These are phyloP conservation scores for Lactarius quietus DNA, from an alignment of 768 basidiomycete species.

Conservation along the genomic window DNA sequence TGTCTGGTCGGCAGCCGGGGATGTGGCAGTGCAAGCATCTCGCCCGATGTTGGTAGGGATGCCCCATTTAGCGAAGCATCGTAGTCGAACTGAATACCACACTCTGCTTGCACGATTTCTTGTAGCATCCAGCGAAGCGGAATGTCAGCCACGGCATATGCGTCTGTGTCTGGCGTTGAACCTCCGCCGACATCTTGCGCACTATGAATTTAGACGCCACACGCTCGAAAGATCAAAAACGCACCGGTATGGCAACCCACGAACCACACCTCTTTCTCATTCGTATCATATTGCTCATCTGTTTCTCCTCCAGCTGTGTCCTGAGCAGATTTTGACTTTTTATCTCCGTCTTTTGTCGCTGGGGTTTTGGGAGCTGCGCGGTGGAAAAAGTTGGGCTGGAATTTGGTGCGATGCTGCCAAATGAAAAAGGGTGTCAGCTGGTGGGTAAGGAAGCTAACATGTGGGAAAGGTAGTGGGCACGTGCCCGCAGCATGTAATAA, in stretches of 20 bases:
- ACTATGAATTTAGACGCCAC: not conserved
- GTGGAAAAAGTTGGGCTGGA: conserved; percentile 61
- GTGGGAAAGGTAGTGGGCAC: no score
- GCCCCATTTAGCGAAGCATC: conserved; percentile 16
- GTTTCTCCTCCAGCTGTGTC: not conserved
- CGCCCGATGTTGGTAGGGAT: conserved; percentile 9
- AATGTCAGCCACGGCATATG: conserved; percentile 20
- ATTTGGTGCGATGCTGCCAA: conserved; percentile 59
- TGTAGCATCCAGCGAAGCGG: conserved; percentile 26
- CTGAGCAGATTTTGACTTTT: no score
- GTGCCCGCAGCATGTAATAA: no score
- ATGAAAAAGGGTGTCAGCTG: not conserved
- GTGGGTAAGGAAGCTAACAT: no score
- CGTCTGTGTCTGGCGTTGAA: not conserved
- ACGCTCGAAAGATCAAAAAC: not conserved
- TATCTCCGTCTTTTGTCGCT: no score
- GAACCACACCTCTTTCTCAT: conserved; percentile 18
- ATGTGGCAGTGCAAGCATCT: not conserved
- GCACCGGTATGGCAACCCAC: conserved; percentile 24
- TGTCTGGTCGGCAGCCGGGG: not conserved
- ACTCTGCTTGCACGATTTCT: conserved; percentile 12
- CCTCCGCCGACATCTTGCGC: conserved; percentile 25
- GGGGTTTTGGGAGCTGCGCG: conserved; percentile 31
- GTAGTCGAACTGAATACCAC: conserved; percentile 13
- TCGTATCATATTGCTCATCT: not conserved